Conservation (phyloP, 208 protist species). For the Leishmania amazonensis region DNA sequence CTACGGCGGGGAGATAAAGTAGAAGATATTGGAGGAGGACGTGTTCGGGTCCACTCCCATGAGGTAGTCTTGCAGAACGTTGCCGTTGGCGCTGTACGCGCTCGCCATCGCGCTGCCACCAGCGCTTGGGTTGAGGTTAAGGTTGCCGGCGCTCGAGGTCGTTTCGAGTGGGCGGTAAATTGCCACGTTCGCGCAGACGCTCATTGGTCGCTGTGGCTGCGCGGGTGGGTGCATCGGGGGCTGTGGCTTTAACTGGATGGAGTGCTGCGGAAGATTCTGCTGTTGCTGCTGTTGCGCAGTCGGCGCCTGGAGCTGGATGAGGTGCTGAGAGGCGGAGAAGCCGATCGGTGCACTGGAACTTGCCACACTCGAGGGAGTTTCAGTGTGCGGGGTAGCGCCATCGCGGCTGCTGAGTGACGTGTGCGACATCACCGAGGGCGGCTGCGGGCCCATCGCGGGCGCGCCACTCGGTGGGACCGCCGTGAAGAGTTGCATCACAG, state of each 20-base stretch:
- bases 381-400: slow-evolving; percentile 13
- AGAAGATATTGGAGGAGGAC: slow-evolving; percentile 26
- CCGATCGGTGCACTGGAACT: slow-evolving; percentile 16
- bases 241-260: neutral
- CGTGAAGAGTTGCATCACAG: slow-evolving; percentile 23
- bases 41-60: slow-evolving; percentile 10
- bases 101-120: neutral
- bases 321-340: slow-evolving; percentile 16
- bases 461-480: neutral
- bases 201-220: slow-evolving; percentile 15
- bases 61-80: slow-evolving; percentile 22
- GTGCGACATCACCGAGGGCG: slow-evolving; percentile 15
- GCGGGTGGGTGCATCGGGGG: slow-evolving; percentile 8
- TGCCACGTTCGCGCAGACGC: neutral
- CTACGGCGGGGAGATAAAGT: slow-evolving; percentile 11
- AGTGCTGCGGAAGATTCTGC: neutral
- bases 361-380: slow-evolving; percentile 15
- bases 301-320: neutral
- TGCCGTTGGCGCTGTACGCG: neutral
- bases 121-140: neutral
- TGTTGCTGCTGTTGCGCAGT: slow-evolving; percentile 10
- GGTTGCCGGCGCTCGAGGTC: neutral
- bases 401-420: slow-evolving; percentile 21
- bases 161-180: slow-evolving; percentile 13
- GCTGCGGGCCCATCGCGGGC: slow-evolving; percentile 15